phyloP scores from a whole-genome alignment of 306 rosid genomes.

The Quercus berberidifolia region DNA sequence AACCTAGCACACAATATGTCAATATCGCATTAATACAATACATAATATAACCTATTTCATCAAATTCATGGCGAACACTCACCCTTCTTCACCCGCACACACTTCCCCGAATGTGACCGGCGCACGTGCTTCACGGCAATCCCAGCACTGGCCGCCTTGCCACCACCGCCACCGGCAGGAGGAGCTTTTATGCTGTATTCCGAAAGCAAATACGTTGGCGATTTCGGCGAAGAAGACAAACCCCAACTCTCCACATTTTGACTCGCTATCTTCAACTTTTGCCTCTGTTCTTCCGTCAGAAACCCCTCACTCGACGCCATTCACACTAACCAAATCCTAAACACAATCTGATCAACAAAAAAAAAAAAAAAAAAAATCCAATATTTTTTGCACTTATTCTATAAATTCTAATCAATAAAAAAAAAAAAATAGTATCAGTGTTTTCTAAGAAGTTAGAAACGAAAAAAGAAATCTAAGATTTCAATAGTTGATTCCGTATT shows the following conservation, averaged over 20 bases:
- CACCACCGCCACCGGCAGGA: slow-evolving; percentile 30
- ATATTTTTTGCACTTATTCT: too few species aligned
- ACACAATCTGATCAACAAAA: neutral
- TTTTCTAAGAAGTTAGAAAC: too few species aligned
- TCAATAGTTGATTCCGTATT: neutral
- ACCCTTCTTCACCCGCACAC: slow-evolving; percentile 83
- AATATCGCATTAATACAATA: too few species aligned
- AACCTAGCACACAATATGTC: neutral
- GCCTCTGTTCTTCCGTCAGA: slow-evolving; percentile 88
- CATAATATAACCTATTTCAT: too few species aligned
- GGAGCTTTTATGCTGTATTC: slow-evolving; percentile 83
- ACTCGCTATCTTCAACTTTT: slow-evolving; percentile 64
- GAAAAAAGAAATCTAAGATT: neutral
- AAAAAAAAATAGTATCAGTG: neutral
- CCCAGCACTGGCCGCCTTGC: slow-evolving; percentile 78
- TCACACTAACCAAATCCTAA: slow-evolving; percentile 12
- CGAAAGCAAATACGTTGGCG: slow-evolving; percentile 66
- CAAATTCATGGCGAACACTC: slow-evolving; percentile 11
- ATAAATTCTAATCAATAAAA: neutral
- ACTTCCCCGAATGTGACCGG: slow-evolving; percentile 81
- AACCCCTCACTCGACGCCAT: slow-evolving; percentile 96
- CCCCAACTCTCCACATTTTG: slow-evolving; percentile 62
- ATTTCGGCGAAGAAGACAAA: slow-evolving; percentile 86
- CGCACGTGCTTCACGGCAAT: slow-evolving; percentile 77
- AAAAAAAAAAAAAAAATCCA: neutral